Evolutionary conservation across 2,329 filamentous ascomycete species (phyloP), one percentile per base, ranked within the genome.

Genomic region (Byssochlamys sp.): DNA sequence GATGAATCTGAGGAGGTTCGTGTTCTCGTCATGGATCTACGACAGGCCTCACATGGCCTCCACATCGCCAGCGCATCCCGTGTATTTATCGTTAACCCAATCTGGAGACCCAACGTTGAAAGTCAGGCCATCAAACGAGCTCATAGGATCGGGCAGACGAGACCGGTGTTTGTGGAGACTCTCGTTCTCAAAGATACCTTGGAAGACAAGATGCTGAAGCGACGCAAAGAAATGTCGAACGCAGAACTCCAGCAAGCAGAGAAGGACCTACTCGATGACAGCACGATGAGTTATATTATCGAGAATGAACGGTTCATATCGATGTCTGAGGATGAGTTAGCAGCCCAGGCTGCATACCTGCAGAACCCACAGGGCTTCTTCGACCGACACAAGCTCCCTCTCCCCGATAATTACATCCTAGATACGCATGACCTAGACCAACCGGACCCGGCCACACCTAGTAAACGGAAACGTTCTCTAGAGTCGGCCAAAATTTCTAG

Each of bases 91-190:
- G 81, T 95, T 57, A 92, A 88, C 61, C 91, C 92, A 0, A 89
- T 95, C 11, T 87, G 94, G 69, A 88, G 91, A 55, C 90, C 90
- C 0, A 78, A 89, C 61, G 81, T 95, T 0, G 89, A 95, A 70
- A 90, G 89, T 1, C 92, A 97, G 71, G 92, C 92, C 0, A 90
- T 96, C 61, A 95, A 95, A 59, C 86, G 92, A 67, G 90, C 89
- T 0, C 88, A 95, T 63, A 82, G 92, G 11, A 95, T 96, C 64
- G 91, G 90, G 10, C 91, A 96, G 70, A 85, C 76, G 0, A 86
- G 83, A 59, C 83, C 85, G 0, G 91, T 96, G 0, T 84, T 84
- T 7, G 91, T 96, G 0, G 90, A 96, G 74, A 96, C 91, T 0
- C 75, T 96, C 1, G 87, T 96, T 0, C 75, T 96, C 4, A 82